Evolutionary conservation across 2,329 filamentous ascomycete genomes (phyloP), one percentile per base, ranked within the genome.

Genomic region (Xylariaceae sp.): DNA sequence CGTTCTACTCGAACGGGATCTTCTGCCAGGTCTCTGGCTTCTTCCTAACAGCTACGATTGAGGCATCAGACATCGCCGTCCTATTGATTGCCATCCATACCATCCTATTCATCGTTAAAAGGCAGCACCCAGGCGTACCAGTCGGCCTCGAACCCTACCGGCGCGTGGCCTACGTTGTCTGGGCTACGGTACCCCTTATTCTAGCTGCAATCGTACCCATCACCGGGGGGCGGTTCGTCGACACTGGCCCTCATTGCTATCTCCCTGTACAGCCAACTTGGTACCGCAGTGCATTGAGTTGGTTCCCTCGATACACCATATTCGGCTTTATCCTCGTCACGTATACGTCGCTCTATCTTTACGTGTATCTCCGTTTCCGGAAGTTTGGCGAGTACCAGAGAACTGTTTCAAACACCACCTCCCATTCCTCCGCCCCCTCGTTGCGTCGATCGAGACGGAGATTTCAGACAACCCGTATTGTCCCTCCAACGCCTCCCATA

Each of bases 31-130:
- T 73, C 30, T 78, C 72, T 49, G 84, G 83, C 1, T 88, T 85
- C 61, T 71, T 84, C 43, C 67, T 86, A 21, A 66, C 78, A 4
- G 60, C 79, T 34, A 77, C 78, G n/a, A 76, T 83, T 41, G 81
- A 85, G 57, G 76, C 78, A 19, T 78, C 78, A 65, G 85, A 90
- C 53, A 70, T 83, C 39, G 76, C 83, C 8, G 78, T 87, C 12
- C 68, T 88, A 11, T 70, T 86, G 41, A 86, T 90, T 52, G 81
- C 84, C 13, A 55, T 87, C 7, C 85, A 90, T 56, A 83, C 81
- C 34, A 77, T 76, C 3, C 63, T 88, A 9, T 85, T 83, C 59
- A 81, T 90, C 36, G 80, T 88, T 49, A 71, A 73, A 15, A 76
- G 78, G 0, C 57, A 56, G 28, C 52, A 57, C 16, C 55, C 59